A percentile compares a stretch with the other conserved stretches of the same genome.
These are phyloP conservation scores for Parietaria judaica DNA, from an alignment of 306 rosid genomes.

Conservation along the genomic window DNA sequence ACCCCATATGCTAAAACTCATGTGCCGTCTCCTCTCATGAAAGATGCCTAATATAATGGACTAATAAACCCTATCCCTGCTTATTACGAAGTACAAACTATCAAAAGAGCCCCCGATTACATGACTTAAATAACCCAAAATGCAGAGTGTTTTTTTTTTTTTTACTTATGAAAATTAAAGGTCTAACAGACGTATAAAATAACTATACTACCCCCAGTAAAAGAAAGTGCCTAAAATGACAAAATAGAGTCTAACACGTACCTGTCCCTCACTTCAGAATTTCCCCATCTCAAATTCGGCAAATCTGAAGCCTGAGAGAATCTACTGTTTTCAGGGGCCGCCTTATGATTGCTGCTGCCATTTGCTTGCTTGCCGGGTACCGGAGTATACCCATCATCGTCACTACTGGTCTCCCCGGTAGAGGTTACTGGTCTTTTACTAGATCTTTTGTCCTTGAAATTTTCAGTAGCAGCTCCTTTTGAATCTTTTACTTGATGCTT, in stretches of 20 bases:
- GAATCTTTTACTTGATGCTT: conserved; percentile 28
- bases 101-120: no score
- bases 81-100: no score
- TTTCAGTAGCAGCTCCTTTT: conserved; percentile 19
- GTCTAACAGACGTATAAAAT: background rate
- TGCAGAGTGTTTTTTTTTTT: no score
- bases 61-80: no score
- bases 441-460: conserved; percentile 10
- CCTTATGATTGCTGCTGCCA: conserved; percentile 21
- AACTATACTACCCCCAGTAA: background rate
- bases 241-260: conserved; percentile 15
- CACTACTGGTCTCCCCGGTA: conserved; percentile 27
- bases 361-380: conserved; percentile 28
- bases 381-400: conserved; percentile 10
- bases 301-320: conserved; percentile 14
- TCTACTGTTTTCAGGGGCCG: conserved; percentile 1
- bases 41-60: no score
- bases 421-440: conserved; percentile 31
- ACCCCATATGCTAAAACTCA: no score
- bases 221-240: no score
- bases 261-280: conserved; percentile 60
- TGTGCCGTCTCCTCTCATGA: no score
- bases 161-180: no score
- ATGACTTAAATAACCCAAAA: no score
- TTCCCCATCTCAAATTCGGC: conserved; percentile 56